Evolutionary conservation across 2,329 filamentous ascomycete genomes (phyloP).

Genomic region (Ilyonectria mors-panacis): DNA sequence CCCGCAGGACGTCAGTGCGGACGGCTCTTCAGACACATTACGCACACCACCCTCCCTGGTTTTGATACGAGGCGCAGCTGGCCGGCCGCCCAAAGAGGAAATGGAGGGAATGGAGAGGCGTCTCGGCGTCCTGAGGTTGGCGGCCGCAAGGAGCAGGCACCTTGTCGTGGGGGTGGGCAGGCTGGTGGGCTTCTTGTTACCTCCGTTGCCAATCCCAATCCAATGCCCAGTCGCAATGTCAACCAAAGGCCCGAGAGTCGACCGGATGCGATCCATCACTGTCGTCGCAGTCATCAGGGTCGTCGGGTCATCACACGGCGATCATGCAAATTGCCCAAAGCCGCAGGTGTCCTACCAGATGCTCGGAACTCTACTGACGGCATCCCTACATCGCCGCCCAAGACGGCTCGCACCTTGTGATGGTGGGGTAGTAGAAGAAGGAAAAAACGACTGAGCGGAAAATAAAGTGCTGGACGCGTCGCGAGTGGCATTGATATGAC

Average conservation of each 20-base stretch:
- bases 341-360: constrained; percentile 24
- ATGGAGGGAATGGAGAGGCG: constrained; percentile 21
- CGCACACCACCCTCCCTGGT: constrained; percentile 33
- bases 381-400: constrained; percentile 25
- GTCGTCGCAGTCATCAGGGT: constrained; percentile 7
- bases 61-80: constrained; percentile 38
- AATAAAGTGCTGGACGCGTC: constrained; percentile 22
- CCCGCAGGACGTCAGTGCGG: constrained; percentile 38
- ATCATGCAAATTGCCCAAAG: constrained; percentile 15
- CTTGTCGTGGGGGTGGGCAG: constrained; percentile 14
- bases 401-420: constrained; percentile 8
- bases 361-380: constrained; percentile 15
- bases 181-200: background rate
- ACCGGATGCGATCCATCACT: constrained; percentile 23
- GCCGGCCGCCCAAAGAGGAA: constrained; percentile 40
- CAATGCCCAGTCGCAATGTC: background rate
- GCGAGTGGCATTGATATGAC: constrained; percentile 28
- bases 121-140: constrained; percentile 44
- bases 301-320: constrained; percentile 6
- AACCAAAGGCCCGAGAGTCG: background rate
- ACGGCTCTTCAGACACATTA: constrained; percentile 31
- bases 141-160: constrained; percentile 44
- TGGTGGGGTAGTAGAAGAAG: constrained; percentile 27
- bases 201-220: background rate
- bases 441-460: constrained; percentile 4